Evolutionary conservation across 1,284 basidiomycete genomes (phyloP).

Genomic region (Leccinum pallidistipes): DNA sequence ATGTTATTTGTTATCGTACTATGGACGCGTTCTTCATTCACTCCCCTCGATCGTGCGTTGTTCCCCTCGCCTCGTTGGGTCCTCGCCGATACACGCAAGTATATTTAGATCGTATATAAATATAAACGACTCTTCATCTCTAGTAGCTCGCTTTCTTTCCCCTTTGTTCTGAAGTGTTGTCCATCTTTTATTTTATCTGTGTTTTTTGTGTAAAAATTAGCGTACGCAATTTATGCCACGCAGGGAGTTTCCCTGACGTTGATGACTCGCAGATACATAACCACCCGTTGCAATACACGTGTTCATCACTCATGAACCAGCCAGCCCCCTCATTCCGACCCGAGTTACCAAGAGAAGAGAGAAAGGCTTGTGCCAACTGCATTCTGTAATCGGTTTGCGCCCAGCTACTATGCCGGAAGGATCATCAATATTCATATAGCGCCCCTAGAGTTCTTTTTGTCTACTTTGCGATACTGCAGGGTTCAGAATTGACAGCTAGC

Average conservation of each 20-base stretch:
- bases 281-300: not conserved
- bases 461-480: not conserved
- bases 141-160: conserved; percentile 10
- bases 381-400: conserved; percentile 22
- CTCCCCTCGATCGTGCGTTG: conserved; percentile 13
- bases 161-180: not conserved
- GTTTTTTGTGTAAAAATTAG: not conserved
- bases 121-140: not conserved
- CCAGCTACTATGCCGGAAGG: conserved; percentile 22
- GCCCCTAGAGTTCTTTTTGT: not conserved
- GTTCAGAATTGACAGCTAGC: not conserved
- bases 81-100: conserved; percentile 7
- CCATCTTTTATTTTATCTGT: conserved; percentile 2
- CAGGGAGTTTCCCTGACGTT: not conserved
- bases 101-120: conserved; percentile 25
- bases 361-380: not conserved
- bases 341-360: not conserved
- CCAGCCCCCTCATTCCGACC: not conserved
- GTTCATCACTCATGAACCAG: not conserved
- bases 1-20: conserved; percentile 9
- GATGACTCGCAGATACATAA: not conserved
- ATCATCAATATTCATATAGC: conserved; percentile 10
- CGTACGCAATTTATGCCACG: not conserved
- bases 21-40: conserved; percentile 1
- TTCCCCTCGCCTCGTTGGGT: not conserved